A percentile compares a stretch with the other conserved stretches of the same genome.
These are phyloP conservation scores for Puccinia horiana DNA, from an alignment of 1,284 basidiomycete genomes.

Conservation along the genomic window DNA sequence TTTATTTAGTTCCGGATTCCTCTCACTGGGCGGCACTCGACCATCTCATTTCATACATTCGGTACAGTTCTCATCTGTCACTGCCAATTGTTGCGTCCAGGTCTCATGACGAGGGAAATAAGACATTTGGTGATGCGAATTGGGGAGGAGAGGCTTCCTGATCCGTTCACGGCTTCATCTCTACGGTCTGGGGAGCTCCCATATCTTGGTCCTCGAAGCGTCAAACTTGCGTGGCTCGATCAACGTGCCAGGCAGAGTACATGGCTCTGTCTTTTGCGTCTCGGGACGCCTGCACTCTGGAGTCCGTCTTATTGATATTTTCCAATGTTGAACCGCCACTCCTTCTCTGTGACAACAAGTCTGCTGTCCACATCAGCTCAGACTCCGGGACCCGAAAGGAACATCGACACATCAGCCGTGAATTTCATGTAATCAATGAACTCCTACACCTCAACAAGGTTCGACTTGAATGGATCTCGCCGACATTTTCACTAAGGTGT, in stretches of 20 bases:
- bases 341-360: background rate
- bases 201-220: background rate
- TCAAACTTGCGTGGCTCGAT: background rate
- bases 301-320: background rate
- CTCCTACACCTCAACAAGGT: background rate
- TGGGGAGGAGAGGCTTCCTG: background rate
- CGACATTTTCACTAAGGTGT: background rate
- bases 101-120: background rate
- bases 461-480: background rate
- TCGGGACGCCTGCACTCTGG: background rate
- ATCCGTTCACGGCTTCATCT: background rate
- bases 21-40: background rate
- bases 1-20: background rate
- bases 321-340: background rate
- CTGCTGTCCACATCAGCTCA: background rate
- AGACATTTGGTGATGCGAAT: background rate
- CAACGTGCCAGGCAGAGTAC: background rate
- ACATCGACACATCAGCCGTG: background rate
- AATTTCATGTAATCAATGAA: background rate
- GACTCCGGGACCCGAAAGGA: background rate
- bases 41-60: constrained; percentile 8
- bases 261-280: constrained; percentile 14
- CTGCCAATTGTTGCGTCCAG: background rate
- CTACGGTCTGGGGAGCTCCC: background rate
- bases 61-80: background rate